Evolutionary conservation across 495 filamentous ascomycete genomes (phyloP).

Genomic region (Xylaria flabelliformis): DNA sequence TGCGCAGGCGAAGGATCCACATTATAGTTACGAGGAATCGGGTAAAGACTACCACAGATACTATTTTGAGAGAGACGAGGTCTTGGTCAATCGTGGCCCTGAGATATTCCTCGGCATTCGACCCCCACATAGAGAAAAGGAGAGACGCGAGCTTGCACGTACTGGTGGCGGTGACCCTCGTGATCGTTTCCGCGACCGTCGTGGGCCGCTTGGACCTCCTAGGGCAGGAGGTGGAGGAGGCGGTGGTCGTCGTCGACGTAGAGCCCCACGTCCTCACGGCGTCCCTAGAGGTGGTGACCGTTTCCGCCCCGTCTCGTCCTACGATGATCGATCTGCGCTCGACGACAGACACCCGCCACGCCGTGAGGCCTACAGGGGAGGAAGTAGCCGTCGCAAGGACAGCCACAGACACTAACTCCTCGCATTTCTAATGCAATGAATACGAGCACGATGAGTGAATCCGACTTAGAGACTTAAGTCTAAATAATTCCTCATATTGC

Average conservation of each 20-base stretch:
- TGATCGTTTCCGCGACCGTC: slow-evolving; percentile 30
- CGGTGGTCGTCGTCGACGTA: slow-evolving; percentile 30
- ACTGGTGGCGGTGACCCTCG: slow-evolving; percentile 33
- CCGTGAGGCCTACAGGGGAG: slow-evolving; percentile 20
- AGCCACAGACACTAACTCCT: slow-evolving; percentile 18
- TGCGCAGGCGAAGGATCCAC: slow-evolving; percentile 57
- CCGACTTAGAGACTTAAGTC: neutral
- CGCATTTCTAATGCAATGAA: neutral
- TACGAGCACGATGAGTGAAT: neutral
- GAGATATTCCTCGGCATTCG: slow-evolving; percentile 68
- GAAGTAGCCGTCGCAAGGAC: slow-evolving; percentile 14
- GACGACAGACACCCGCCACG: slow-evolving; percentile 20
- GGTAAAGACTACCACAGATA: slow-evolving; percentile 74
- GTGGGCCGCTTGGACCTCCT: slow-evolving; percentile 22
- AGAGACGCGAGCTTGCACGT: slow-evolving; percentile 33
- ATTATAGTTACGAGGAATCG: slow-evolving; percentile 48
- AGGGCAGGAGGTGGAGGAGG: slow-evolving; percentile 17
- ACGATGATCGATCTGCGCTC: slow-evolving; percentile 27
- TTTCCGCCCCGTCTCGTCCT: slow-evolving; percentile 34
- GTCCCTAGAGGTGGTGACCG: slow-evolving; percentile 41
- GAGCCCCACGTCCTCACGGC: slow-evolving; percentile 37
- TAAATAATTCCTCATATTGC: neutral
- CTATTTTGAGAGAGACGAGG: slow-evolving; percentile 75
- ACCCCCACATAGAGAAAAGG: slow-evolving; percentile 54
- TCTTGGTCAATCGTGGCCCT: slow-evolving; percentile 75